phyloP scores from a whole-genome alignment of 1,284 basidiomycete genomes.

The Puccinia novopanici region DNA sequence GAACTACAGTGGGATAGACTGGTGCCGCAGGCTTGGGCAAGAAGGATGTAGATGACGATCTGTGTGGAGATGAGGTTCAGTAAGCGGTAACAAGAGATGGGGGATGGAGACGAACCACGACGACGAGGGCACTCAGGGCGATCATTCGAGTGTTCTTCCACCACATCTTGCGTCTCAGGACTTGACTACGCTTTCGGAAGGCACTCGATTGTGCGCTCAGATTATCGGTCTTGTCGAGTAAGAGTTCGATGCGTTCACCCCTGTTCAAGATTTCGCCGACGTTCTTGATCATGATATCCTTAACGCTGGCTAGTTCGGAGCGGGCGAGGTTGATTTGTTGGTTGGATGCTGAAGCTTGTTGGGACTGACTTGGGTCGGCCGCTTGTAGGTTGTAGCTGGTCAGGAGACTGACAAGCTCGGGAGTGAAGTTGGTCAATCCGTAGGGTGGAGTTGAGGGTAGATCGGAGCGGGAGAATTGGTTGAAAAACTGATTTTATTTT shows the following conservation, averaged over 20 bases:
- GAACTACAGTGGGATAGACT: constrained; percentile 36
- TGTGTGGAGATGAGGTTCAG: constrained; percentile 65
- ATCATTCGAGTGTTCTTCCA: constrained; percentile 73
- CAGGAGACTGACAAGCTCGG: constrained; percentile 63
- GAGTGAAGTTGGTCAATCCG: constrained; percentile 61
- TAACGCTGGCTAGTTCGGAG: constrained; percentile 85
- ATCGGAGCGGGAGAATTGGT: constrained; percentile 61
- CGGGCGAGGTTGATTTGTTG: constrained; percentile 90
- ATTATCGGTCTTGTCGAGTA: constrained; percentile 95
- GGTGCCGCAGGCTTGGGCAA: constrained; percentile 46
- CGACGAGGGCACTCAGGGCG: constrained; percentile 45
- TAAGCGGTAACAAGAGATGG: background rate
- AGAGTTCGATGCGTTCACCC: constrained; percentile 90
- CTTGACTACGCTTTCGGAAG: constrained; percentile 85
- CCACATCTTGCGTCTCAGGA: constrained; percentile 89
- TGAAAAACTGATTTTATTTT: constrained; percentile 67
- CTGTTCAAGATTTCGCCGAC: constrained; percentile 77
- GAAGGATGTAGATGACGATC: constrained; percentile 39
- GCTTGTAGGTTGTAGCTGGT: constrained; percentile 69
- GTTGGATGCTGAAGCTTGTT: constrained; percentile 74
- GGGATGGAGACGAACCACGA: constrained; percentile 3
- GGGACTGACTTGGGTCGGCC: constrained; percentile 70
- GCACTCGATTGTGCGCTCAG: constrained; percentile 95
- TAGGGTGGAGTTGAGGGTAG: constrained; percentile 61
- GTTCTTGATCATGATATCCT: constrained; percentile 85